Evolutionary conservation across 1,284 basidiomycete genomes (phyloP).

Genomic region (Cronartium quercuum): DNA sequence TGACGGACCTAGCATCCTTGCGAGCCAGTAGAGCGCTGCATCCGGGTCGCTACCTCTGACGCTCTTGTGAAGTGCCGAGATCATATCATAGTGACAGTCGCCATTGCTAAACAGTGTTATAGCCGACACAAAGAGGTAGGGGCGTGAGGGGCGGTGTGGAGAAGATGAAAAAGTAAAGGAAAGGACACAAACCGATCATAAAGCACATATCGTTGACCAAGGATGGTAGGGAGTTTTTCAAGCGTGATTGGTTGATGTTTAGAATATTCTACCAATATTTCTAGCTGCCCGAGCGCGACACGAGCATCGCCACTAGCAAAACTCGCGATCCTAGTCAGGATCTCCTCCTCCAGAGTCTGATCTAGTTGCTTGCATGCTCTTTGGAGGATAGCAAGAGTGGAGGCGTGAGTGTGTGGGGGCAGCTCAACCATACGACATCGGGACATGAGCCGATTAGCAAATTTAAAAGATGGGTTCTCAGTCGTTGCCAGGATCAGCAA

Average conservation of each 20-base stretch:
- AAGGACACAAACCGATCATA: constrained; percentile 25
- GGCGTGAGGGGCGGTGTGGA: neutral
- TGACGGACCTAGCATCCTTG: constrained; percentile 44
- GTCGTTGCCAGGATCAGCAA: constrained; percentile 78
- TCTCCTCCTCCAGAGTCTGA: constrained; percentile 47
- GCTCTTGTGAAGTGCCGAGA: constrained; percentile 78
- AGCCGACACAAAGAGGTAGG: constrained; percentile 52
- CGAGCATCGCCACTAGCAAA: constrained; percentile 65
- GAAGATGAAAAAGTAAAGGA: neutral
- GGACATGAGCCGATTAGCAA: constrained; percentile 69
- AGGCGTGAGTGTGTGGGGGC: constrained; percentile 43
- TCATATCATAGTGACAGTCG: constrained; percentile 66
- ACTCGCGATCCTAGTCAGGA: constrained; percentile 56
- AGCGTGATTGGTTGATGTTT: constrained; percentile 41
- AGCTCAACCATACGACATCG: constrained; percentile 59
- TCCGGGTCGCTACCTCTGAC: constrained; percentile 71
- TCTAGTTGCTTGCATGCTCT: constrained; percentile 1
- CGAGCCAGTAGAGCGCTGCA: constrained; percentile 76
- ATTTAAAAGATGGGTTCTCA: constrained; percentile 76
- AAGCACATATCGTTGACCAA: constrained; percentile 43
- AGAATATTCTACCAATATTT: constrained; percentile 54
- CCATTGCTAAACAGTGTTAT: constrained; percentile 52
- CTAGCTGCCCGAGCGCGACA: constrained; percentile 60
- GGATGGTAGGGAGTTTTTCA: constrained; percentile 50
- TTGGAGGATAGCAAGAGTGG: constrained; percentile 39